Conservation (phyloP, 2,329 filamentous ascomycete species). For the Talaromyces verruculosus region DNA sequence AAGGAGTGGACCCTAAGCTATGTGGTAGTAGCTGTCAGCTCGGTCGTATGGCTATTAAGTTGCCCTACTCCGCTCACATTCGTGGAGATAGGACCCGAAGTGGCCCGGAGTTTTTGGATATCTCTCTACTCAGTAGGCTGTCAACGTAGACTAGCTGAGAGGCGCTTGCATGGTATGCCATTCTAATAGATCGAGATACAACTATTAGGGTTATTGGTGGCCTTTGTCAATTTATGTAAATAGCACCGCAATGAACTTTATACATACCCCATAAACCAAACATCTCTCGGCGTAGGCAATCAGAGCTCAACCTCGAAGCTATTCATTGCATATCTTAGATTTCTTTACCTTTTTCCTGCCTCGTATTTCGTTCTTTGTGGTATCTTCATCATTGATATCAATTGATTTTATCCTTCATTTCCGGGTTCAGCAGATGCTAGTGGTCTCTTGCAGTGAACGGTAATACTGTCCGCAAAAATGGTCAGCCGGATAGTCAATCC, state of each 20-base stretch:
- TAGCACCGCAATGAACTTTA: not conserved
- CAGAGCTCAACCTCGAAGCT: constrained; percentile 2
- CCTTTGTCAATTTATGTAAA: not conserved
- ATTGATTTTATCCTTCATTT: not conserved
- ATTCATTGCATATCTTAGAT: not conserved
- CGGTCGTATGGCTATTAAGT: not conserved
- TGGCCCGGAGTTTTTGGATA: not conserved
- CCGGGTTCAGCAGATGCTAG: not conserved
- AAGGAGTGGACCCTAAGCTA: not conserved
- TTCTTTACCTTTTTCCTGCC: not conserved
- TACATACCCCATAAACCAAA: not conserved
- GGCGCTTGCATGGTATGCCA: not conserved
- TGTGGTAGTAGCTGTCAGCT: not conserved
- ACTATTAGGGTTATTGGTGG: not conserved
- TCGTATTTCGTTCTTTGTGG: not conserved
- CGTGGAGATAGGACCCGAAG: not conserved
- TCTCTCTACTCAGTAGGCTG: not conserved
- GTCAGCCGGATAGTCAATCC: not conserved
- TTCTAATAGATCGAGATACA: not conserved
- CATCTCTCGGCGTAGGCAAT: not conserved
- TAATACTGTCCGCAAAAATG: constrained; percentile 40
- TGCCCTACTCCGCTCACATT: constrained; percentile 1
- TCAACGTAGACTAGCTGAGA: not conserved
- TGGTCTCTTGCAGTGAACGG: not conserved
- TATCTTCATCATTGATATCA: not conserved